A percentile compares a stretch with the other conserved stretches of the same genome.
phyloP scores from a whole-genome alignment of 495 filamentous ascomycete species.

The Hyaloscypha variabilis region DNA sequence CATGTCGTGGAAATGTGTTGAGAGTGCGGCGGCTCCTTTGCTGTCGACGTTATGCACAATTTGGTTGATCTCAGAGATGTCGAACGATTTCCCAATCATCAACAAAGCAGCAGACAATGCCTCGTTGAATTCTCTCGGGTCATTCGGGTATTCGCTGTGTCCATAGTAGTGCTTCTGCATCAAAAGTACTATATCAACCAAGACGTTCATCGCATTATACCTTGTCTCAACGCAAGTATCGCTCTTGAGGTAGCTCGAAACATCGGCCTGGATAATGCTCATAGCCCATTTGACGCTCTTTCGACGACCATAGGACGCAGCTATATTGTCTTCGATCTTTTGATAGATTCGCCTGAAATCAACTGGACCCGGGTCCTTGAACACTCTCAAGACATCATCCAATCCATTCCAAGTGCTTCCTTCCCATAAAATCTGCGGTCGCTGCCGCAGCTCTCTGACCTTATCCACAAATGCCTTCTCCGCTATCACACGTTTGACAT shows the following conservation, averaged over 20 bases:
- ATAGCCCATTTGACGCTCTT: background rate
- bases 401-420: slow-evolving; percentile 9
- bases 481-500: background rate
- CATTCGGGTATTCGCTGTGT: no score
- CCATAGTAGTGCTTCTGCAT: no score
- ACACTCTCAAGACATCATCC: slow-evolving; percentile 12
- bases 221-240: slow-evolving; percentile 11
- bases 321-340: background rate
- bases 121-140: no score
- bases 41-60: no score
- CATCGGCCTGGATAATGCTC: slow-evolving; percentile 1
- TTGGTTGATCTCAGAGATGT: no score
- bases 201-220: slow-evolving; percentile 13
- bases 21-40: no score
- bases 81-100: no score
- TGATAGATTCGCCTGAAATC: slow-evolving; percentile 7
- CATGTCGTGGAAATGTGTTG: no score
- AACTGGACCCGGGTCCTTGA: slow-evolving; percentile 10
- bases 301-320: background rate
- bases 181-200: slow-evolving; percentile 11
- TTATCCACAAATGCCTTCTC: slow-evolving; percentile 9
- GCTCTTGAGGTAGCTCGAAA: background rate
- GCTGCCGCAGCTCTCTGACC: background rate
- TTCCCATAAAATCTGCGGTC: background rate
- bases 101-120: no score